Percentiles rank a stretch among this genome's conserved stretches.
phyloP scores from a whole-genome alignment of 768 basidiomycete genomes.

The Kwoniella dendrophila region DNA sequence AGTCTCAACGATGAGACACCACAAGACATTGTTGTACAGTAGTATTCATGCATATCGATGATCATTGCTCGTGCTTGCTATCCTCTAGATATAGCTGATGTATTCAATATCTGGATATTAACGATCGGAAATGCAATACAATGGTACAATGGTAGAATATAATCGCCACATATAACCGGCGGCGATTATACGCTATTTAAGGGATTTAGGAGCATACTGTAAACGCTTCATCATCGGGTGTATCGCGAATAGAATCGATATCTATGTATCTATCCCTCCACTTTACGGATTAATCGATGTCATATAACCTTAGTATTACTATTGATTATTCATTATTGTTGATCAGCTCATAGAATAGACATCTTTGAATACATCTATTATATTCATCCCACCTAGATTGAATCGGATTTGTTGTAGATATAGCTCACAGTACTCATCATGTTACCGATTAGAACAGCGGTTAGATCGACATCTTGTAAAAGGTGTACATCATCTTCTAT shows the following conservation, averaged over 20 bases:
- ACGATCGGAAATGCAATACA: neutral
- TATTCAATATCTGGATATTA: neutral
- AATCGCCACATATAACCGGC: slow-evolving; percentile 15
- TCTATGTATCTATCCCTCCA: neutral
- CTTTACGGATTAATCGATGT: no score
- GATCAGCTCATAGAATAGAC: neutral
- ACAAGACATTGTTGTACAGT: neutral
- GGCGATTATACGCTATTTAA: slow-evolving; percentile 5
- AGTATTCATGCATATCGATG: neutral
- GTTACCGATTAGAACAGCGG: slow-evolving; percentile 36
- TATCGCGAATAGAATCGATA: neutral
- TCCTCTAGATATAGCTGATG: neutral
- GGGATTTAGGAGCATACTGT: neutral
- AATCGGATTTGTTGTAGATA: neutral
- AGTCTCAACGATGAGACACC: neutral
- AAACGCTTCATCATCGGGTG: slow-evolving; percentile 14
- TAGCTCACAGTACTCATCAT: slow-evolving; percentile 20
- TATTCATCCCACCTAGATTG: neutral
- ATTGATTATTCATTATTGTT: neutral
- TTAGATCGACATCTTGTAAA: slow-evolving; percentile 32
- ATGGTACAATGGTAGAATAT: neutral
- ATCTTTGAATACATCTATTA: neutral
- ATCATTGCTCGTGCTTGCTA: no score
- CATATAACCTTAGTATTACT: neutral
- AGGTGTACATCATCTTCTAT: slow-evolving; percentile 12